These are phyloP conservation scores for Linderina pennispora DNA, from an alignment of 192 early-diverging fungal species.

Conservation along the genomic window DNA sequence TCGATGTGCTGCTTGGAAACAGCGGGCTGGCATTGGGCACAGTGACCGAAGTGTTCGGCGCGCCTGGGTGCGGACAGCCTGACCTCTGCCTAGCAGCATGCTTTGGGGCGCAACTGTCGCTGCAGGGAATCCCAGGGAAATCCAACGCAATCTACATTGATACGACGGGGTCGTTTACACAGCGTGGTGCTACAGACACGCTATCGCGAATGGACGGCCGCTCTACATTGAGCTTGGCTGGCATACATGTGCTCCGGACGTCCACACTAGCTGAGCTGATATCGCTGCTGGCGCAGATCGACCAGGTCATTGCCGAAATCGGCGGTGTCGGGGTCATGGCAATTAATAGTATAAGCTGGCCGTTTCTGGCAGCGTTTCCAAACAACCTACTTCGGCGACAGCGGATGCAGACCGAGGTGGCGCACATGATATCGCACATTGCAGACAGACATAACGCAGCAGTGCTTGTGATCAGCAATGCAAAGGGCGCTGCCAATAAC, in stretches of 20 bases:
- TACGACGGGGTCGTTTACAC: constrained; percentile 11
- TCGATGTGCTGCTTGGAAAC: constrained; percentile 16
- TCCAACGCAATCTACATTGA: constrained; percentile 17
- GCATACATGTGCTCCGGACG: no score
- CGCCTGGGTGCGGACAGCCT: constrained; percentile 10
- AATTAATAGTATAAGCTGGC: constrained; percentile 32
- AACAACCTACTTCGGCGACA: constrained; percentile 16
- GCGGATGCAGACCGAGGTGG: constrained; percentile 16
- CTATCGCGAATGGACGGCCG: no score
- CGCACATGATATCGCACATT: constrained; percentile 9
- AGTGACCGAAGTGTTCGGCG: constrained; percentile 10
- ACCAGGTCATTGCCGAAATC: constrained; percentile 3
- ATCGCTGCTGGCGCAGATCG: constrained; percentile 13
- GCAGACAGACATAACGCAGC: constrained; percentile 13
- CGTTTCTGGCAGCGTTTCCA: constrained; percentile 25
- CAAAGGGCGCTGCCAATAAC: constrained; percentile 5
- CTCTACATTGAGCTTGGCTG: neutral
- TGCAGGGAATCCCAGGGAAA: no score
- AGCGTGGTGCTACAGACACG: no score
- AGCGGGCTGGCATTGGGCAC: constrained; percentile 11
- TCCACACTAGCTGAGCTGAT: no score
- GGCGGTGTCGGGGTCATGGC: constrained; percentile 12
- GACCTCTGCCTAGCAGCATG: constrained; percentile 22
- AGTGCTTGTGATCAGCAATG: constrained; percentile 29
- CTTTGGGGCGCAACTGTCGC: no score